phyloP scores from a whole-genome alignment of 2,329 filamentous ascomycete genomes.

The Metarhizium anisopliae region DNA sequence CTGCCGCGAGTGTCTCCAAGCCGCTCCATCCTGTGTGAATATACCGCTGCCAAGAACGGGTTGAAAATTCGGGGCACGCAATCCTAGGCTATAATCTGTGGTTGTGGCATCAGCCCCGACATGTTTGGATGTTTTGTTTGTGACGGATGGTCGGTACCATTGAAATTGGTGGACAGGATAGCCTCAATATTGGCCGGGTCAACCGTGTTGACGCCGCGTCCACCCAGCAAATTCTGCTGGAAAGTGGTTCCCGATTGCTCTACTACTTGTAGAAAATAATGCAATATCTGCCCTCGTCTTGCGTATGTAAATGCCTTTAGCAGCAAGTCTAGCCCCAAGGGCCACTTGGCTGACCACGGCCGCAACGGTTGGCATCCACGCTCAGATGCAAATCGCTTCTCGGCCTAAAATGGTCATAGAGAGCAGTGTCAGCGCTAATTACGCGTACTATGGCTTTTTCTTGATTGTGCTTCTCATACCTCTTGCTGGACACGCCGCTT shows the following conservation, averaged over 20 bases:
- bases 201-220: conserved; percentile 7
- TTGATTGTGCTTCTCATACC: background rate
- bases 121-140: background rate
- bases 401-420: background rate
- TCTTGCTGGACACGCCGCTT: background rate
- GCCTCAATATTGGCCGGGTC: conserved; percentile 42
- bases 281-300: conserved; percentile 1
- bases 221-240: conserved; percentile 5
- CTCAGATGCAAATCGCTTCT: background rate
- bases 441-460: no score
- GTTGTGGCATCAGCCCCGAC: background rate
- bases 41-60: conserved; percentile 10
- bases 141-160: conserved; percentile 6
- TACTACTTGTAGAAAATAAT: conserved; percentile 3
- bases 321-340: conserved; percentile 3
- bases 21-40: conserved; percentile 24
- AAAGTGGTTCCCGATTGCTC: conserved; percentile 7
- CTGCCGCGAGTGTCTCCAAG: conserved; percentile 30
- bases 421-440: background rate
- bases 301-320: background rate
- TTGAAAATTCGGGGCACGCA: conserved; percentile 2
- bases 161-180: conserved; percentile 39
- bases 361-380: conserved; percentile 5
- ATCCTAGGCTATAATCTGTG: conserved; percentile 1
- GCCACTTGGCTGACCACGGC: conserved; percentile 3